Conservation (phyloP, 352 stramenopile genomes). For the Globisporangium nodosum region DNA sequence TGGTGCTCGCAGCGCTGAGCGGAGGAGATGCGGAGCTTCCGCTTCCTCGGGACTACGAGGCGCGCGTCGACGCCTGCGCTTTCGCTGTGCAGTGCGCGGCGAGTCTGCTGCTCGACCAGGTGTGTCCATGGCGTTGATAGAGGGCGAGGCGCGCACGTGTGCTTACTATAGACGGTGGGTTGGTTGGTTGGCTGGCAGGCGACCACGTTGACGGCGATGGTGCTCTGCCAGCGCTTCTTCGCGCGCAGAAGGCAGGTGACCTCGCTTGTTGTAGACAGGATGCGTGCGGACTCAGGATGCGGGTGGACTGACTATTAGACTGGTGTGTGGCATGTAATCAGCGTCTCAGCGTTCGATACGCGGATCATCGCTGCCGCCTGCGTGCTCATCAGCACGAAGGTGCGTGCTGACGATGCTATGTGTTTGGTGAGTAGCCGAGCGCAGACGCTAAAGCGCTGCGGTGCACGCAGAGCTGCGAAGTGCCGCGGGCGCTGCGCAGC, state of each 20-base stretch:
- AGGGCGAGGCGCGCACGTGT: neutral
- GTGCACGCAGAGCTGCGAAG: conserved; percentile 29
- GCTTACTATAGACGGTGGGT: neutral
- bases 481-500: conserved; percentile 38
- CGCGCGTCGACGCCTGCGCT: conserved; percentile 6
- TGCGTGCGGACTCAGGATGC: neutral
- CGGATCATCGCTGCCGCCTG: conserved; percentile 16
- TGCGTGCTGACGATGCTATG: neutral
- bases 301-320: neutral
- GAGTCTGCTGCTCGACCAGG: conserved; percentile 15
- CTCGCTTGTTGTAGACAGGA: neutral
- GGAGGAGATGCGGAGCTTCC: neutral
- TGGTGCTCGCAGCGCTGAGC: neutral
- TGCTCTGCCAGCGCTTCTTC: conserved; percentile 15
- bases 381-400: conserved; percentile 16
- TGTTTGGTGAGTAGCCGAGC: neutral
- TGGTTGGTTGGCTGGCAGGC: conserved; percentile 1
- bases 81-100: conserved; percentile 9
- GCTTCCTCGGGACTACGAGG: neutral
- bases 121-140: neutral
- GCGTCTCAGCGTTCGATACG: conserved; percentile 15
- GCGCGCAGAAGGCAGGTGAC: conserved; percentile 17
- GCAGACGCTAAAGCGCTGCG: neutral
- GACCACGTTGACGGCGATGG: conserved; percentile 13
- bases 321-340: neutral